Evolutionary conservation across 768 basidiomycete genomes (phyloP), one percentile per base, ranked within the genome.

Genomic region (Mrakia blollopis): DNA sequence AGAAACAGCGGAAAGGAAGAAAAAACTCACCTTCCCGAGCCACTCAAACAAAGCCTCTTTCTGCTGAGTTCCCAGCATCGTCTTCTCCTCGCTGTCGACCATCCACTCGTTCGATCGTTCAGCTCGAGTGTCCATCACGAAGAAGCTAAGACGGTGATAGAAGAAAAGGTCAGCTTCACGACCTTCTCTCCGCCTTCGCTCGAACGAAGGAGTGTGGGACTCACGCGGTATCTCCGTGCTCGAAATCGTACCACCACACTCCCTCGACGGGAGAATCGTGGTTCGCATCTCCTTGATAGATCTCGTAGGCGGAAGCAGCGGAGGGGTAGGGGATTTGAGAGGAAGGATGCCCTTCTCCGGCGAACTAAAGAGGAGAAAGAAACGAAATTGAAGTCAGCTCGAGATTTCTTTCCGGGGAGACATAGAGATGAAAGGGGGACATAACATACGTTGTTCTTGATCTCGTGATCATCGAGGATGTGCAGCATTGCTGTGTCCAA

Each of bases 61-160:
- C 81, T 92, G 91, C 44, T 82, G 80, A 52, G 88, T 87, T 30
- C 92, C 91, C 21, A 93, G 87, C 89, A 92, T 91, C 1, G 89
- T 90, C 57, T 78, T 75, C 50, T 75, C 68, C 52, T 47, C 37
- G 23, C 68, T 50, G 25, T 75, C 74, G 14, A 35, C 23, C n/a
- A 75, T 50, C 81, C 82, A 57, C 85, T 86, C 35, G 65, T 84
- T 81, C 6, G 87, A 86, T 30, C 90, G 87, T 80, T 90, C 87
- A 9, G 87, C 85, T 25, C 90, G 86, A 1, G 90, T 91, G 83
- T 92, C 91, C 84, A 90, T 84, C n/a, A 92, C 90, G 84, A 92
- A 92, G 82, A 90, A 92, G 0, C 80, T 82, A 72, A n/a, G 14
- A 10, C 44, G 44, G 14, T 0, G 21, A 47, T 52, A 25, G 85